Evolutionary conservation across 2,329 filamentous ascomycete genomes (phyloP), one percentile per base, ranked within the genome.

Genomic region (Botrytis aclada): DNA sequence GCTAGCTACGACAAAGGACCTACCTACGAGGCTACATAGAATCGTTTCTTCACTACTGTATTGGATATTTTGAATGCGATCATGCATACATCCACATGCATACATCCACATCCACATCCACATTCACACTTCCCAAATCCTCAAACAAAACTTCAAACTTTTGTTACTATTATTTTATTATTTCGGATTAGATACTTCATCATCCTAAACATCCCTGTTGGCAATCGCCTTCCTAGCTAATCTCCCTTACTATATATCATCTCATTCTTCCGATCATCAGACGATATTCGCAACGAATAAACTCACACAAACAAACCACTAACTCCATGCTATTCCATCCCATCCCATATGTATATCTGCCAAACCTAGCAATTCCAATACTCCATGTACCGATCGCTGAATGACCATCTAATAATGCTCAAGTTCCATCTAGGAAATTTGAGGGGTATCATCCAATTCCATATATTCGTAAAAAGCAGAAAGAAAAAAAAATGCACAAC

Each of bases 381-480:
- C 43, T 51, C 63, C 43, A 29, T 29, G 25, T 51, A n/a, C 47
- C 47, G 10, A 51, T 51, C 25, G 47, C 22, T 51, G 63, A 51
- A 66, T 51, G 63, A 51, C 63, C 43, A 66, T 66, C 43, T 66
- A 51, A 66, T 66, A 66, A 66, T 66, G 63, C 63, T 43, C 63
- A 66, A 51, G n/a, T 51, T 12, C 8, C 29, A 45, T 18, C 34
- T 14, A 18, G 29, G 32, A 66, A 66, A 47, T 51, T 18, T 4
- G 51, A 45, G 43, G 29, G 63, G 43, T 51, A 66, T 66, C 63
- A 47, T 66, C 63, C 43, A 66, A 37, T 32, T 18, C 25, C 43
- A 1, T 75, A 45, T 47, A 20, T 29, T 45, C 41, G 25, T n/a
- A 51, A n/a, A n/a, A 18, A 29, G 22, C 20, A 47, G n/a, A n/a